Conservation (phyloP, 2,329 filamentous ascomycete species). For the Penicillium paneum region DNA sequence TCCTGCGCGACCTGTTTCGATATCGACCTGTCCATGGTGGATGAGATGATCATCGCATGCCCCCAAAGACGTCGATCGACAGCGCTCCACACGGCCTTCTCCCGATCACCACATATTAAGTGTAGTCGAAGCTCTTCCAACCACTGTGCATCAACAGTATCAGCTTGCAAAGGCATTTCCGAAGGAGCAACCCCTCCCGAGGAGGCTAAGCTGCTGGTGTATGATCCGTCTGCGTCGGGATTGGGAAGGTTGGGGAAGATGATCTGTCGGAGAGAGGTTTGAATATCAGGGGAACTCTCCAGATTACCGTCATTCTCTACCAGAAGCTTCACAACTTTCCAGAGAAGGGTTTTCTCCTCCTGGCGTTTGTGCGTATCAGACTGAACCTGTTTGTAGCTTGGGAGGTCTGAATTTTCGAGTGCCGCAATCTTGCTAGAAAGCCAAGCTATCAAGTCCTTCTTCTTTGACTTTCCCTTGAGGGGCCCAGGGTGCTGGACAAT, state of each 20-base stretch:
- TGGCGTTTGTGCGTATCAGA: conserved; percentile 60
- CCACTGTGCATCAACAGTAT: conserved; percentile 66
- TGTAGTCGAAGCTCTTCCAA: conserved; percentile 70
- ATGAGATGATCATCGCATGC: conserved; percentile 90
- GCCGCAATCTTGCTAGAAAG: conserved; percentile 70
- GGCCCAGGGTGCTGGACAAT: conserved; percentile 85
- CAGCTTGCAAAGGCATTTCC: conserved; percentile 50
- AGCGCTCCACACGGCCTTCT: conserved; percentile 89
- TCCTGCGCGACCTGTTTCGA: conserved; percentile 95
- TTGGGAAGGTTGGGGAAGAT: conserved; percentile 60
- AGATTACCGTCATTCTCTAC: conserved; percentile 82
- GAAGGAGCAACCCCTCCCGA: conserved; percentile 40
- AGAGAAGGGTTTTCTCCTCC: conserved; percentile 77
- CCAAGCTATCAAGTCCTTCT: conserved; percentile 88
- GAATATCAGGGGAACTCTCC: conserved; percentile 68
- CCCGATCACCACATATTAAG: conserved; percentile 76
- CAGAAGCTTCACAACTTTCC: conserved; percentile 78
- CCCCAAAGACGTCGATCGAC: conserved; percentile 94
- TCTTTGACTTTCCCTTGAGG: conserved; percentile 83
- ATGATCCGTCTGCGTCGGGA: conserved; percentile 26
- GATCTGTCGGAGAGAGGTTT: conserved; percentile 71
- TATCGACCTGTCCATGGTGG: conserved; percentile 65
- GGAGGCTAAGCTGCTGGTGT: conserved; percentile 21
- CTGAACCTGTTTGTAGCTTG: conserved; percentile 50
- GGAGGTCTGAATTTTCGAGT: conserved; percentile 57